Evolutionary conservation across 2,329 filamentous ascomycete species (phyloP).

Genomic region (Lasiodiplodia citricola): DNA sequence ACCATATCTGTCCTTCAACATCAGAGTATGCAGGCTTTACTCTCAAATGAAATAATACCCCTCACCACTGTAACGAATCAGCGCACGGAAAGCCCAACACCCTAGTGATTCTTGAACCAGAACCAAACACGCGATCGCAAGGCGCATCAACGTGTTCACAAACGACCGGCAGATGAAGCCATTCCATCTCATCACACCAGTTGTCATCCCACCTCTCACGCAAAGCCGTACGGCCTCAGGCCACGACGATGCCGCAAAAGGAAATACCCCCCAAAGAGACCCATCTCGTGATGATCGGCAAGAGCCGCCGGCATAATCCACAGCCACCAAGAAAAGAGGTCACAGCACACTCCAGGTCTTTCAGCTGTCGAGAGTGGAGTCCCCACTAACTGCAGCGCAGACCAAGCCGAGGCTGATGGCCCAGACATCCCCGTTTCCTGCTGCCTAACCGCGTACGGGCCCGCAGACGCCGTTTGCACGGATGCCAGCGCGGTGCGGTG

Average conservation of each 20-base stretch:
- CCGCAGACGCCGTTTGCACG: no score
- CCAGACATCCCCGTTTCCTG: no score
- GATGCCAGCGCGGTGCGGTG: no score
- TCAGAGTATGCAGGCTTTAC: not conserved
- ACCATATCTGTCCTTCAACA: not conserved
- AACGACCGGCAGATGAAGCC: not conserved
- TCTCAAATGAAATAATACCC: not conserved
- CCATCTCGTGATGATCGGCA: not conserved
- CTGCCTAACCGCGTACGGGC: no score
- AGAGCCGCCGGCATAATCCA: not conserved
- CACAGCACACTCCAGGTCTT: no score
- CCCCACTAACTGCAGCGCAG: no score
- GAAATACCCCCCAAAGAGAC: not conserved
- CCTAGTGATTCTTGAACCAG: not conserved
- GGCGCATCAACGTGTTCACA: not conserved
- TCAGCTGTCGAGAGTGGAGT: no score
- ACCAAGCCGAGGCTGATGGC: no score
- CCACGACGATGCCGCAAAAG: not conserved
- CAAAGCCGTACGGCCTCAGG: conserved; percentile 3
- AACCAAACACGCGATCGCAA: not conserved
- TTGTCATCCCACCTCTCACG: conserved; percentile 17
- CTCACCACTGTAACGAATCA: not conserved
- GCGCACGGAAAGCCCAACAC: not conserved
- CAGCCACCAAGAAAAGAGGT: no score
- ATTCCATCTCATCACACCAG: conserved; percentile 7